A percentile compares a stretch with the other conserved stretches of the same genome.
phyloP scores from a whole-genome alignment of 495 filamentous ascomycete species.

The Aspergillus affinis region DNA sequence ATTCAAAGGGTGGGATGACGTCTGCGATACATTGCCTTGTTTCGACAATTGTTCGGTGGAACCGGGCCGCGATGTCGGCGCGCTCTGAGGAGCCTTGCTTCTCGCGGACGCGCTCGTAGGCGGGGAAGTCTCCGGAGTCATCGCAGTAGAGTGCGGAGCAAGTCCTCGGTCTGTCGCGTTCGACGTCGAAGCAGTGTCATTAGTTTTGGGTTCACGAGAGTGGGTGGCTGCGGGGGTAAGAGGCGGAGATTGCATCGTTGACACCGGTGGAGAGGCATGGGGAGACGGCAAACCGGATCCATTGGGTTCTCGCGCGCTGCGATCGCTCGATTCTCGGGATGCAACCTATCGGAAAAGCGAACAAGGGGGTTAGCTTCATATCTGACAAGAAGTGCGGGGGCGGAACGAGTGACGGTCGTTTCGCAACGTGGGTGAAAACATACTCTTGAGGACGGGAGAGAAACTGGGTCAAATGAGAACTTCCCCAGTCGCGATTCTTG shows the following conservation, averaged over 20 bases:
- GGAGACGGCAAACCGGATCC: constrained; percentile 43
- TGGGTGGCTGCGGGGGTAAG: constrained; percentile 80
- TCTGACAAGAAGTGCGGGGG: constrained; percentile 12
- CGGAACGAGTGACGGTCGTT: constrained; percentile 4
- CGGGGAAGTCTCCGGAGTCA: constrained; percentile 50
- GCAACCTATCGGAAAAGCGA: constrained; percentile 36
- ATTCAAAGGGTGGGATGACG: constrained; percentile 32
- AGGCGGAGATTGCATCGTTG: constrained; percentile 81
- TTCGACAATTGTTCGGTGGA: constrained; percentile 44
- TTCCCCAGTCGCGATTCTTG: constrained; percentile 81
- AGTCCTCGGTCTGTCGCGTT: constrained; percentile 39
- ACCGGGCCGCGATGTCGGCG: constrained; percentile 44
- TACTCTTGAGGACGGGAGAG: constrained; percentile 83
- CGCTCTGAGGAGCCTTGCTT: constrained; percentile 31
- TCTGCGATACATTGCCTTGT: constrained; percentile 41
- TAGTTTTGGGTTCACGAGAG: constrained; percentile 47
- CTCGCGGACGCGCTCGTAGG: constrained; percentile 33
- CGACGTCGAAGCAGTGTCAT: constrained; percentile 26
- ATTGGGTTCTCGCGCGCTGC: constrained; percentile 38
- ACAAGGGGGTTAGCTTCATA: constrained; percentile 16
- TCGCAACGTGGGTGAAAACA: constrained; percentile 28
- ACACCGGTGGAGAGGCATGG: constrained; percentile 49
- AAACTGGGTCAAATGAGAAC: constrained; percentile 84
- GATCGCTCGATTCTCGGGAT: constrained; percentile 49
- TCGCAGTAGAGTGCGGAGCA: constrained; percentile 65